Evolutionary conservation across 805 yeast genomes (phyloP).

Genomic region (Jamesozyma gamospora): DNA sequence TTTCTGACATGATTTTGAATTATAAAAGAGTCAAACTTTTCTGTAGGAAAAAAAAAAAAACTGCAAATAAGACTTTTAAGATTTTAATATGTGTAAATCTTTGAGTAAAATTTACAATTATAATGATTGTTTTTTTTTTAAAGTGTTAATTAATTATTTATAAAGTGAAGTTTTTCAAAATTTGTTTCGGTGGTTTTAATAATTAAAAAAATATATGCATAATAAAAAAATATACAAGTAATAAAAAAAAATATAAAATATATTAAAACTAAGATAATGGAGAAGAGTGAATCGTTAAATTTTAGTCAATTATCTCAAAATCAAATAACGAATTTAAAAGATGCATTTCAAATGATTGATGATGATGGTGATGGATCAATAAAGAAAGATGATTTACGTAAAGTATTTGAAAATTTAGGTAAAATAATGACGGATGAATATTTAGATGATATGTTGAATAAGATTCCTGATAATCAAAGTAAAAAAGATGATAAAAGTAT

Average conservation of each 20-base stretch:
- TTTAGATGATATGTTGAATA: slow-evolving; percentile 41
- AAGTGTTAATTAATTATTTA: no score
- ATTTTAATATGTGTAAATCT: no score
- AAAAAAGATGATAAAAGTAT: slow-evolving; percentile 23
- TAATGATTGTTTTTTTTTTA: no score
- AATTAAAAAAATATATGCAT: no score
- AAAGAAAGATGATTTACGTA: slow-evolving; percentile 43
- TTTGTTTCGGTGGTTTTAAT: no score
- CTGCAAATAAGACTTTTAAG: no score
- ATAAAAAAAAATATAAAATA: background rate
- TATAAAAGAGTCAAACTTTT: no score
- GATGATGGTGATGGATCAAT: slow-evolving; percentile 69
- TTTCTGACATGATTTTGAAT: slow-evolving; percentile 23
- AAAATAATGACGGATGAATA: slow-evolving; percentile 35
- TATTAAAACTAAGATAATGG: no score
- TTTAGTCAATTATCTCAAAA: slow-evolving; percentile 43
- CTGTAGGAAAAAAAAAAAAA: no score
- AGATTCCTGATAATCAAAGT: background rate
- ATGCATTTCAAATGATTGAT: slow-evolving; percentile 72
- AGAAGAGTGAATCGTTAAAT: slow-evolving; percentile 25
- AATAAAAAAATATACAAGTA: no score
- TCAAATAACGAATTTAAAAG: slow-evolving; percentile 57
- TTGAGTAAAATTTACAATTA: no score
- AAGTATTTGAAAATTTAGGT: slow-evolving; percentile 45
- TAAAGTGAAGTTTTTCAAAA: no score